Evolutionary conservation across 106 monocot genomes (phyloP).

Genomic region (Iris macrosiphon): DNA sequence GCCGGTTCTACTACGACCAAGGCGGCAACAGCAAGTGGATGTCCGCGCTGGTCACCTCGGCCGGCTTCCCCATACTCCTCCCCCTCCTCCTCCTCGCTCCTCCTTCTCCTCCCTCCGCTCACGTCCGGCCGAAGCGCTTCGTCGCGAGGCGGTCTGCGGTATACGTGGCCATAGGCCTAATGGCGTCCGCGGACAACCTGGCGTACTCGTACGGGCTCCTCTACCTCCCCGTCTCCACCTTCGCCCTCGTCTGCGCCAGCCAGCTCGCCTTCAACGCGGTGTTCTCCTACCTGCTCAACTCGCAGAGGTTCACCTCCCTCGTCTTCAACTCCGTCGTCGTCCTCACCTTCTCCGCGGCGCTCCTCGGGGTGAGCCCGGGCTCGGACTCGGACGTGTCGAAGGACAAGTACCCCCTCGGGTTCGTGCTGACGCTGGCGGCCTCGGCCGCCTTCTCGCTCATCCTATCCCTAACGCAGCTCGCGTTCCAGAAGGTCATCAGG

Average conservation of each 20-base stretch:
- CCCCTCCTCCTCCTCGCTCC: neutral
- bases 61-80: neutral
- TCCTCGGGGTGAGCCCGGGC: neutral
- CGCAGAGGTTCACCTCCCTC: neutral
- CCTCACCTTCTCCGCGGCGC: slow-evolving; percentile 1
- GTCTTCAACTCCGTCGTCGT: slow-evolving; percentile 6
- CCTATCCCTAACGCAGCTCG: slow-evolving; percentile 31
- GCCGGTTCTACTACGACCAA: slow-evolving; percentile 4
- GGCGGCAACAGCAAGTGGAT: slow-evolving; percentile 9
- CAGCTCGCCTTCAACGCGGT: slow-evolving; percentile 4
- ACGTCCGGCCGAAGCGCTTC: neutral
- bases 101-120: neutral
- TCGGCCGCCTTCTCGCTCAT: slow-evolving; percentile 31
- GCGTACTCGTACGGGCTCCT: slow-evolving; percentile 9
- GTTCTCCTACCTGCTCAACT: slow-evolving; percentile 5
- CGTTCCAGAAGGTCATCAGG: slow-evolving; percentile 25
- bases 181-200: neutral
- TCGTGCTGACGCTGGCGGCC: slow-evolving; percentile 25
- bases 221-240: slow-evolving; percentile 9
- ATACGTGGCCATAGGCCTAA: neutral
- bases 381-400: neutral
- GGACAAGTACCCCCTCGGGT: slow-evolving; percentile 21
- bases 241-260: neutral
- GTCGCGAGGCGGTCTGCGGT: neutral
- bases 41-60: neutral